Evolutionary conservation across 2,329 filamentous ascomycete genomes (phyloP), one percentile per base, ranked within the genome.

Genomic region (Colletotrichum viniferum): DNA sequence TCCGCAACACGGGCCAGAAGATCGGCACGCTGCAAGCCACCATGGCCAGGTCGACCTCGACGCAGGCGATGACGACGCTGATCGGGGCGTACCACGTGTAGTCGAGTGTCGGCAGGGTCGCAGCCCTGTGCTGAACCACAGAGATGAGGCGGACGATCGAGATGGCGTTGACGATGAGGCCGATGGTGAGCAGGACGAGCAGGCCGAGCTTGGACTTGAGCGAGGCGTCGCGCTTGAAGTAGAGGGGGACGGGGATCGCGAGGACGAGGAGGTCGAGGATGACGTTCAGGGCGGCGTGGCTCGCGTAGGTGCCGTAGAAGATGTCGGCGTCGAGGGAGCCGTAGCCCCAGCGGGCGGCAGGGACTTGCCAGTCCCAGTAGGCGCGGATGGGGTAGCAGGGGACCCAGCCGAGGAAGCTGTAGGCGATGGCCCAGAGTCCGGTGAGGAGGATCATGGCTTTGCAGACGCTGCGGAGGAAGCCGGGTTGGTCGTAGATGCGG

Each of bases 21-120:
- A 98, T 98, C 90, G 96, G 96, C 55, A 91, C 93, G 77, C 90
- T 91, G 75, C 88, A 90, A 2, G 82, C 82, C 7, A 86, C 86
- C 65, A 62, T 74, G 71, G 74, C 74, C n/a, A 74, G 48, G 24
- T 76, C 74, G 71, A 77, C 71, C 52, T 80, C 79, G n/a, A 79
- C 58, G 24, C 55, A 72, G 6, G 78, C 74, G 48, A 80, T 73
- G 56, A 79, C 77, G 58, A 79, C 74, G 43, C 68, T 74, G 63
- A 77, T 67, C 13, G 79, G 75, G 4, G 78, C 81, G 70, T 84
- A 83, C 81, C 82, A 84, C 30, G 81, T 81, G 61, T 81, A 81
- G 66, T 84, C 83, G 67, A 82, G 79, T 1, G 80, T 83, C 7
- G 82, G 83, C 64, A 77, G 79, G 1, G 81, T 82, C 4, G 79